Evolutionary conservation across 2,329 filamentous ascomycete species (phyloP).

Genomic region (Xylariaceae sp.): DNA sequence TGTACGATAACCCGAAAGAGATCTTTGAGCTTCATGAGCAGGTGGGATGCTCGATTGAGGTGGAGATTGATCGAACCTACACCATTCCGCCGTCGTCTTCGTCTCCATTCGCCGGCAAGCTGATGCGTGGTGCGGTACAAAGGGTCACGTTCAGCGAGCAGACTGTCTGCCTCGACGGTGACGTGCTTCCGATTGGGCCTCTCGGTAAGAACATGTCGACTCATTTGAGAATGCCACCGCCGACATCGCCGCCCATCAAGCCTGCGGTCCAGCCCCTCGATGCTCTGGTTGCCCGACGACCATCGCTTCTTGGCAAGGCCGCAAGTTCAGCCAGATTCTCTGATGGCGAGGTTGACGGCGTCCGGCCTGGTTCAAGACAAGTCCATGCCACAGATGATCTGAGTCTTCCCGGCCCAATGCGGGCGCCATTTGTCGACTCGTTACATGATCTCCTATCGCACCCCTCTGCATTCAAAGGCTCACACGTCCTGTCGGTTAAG

Average conservation of each 20-base stretch:
- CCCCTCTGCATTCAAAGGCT: slow-evolving; percentile 76
- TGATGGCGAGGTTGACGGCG: slow-evolving; percentile 26
- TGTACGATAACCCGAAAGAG: slow-evolving; percentile 71
- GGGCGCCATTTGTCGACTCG: slow-evolving; percentile 48
- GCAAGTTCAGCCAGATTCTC: slow-evolving; percentile 21
- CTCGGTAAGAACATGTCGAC: slow-evolving; percentile 71
- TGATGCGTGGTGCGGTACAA: slow-evolving; percentile 62
- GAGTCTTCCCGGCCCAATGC: slow-evolving; percentile 36
- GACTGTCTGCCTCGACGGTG: slow-evolving; percentile 68
- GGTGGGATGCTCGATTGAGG: slow-evolving; percentile 62
- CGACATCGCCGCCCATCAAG: slow-evolving; percentile 52
- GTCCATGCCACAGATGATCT: slow-evolving; percentile 35
- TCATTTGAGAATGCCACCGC: slow-evolving; percentile 42
- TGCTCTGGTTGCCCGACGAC: slow-evolving; percentile 25
- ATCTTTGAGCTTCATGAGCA: slow-evolving; percentile 82
- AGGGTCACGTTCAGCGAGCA: slow-evolving; percentile 68
- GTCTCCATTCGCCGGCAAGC: slow-evolving; percentile 64
- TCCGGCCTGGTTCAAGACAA: slow-evolving; percentile 17
- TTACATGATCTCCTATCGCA: slow-evolving; percentile 67
- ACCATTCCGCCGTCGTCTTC: slow-evolving; percentile 41
- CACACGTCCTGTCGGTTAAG: slow-evolving; percentile 85
- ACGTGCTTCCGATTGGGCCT: slow-evolving; percentile 45
- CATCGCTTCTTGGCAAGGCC: slow-evolving; percentile 23
- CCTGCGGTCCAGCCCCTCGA: slow-evolving; percentile 36
- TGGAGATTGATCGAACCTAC: slow-evolving; percentile 68